Evolutionary conservation across 768 basidiomycete species (phyloP).

Genomic region (Vararia minispora): DNA sequence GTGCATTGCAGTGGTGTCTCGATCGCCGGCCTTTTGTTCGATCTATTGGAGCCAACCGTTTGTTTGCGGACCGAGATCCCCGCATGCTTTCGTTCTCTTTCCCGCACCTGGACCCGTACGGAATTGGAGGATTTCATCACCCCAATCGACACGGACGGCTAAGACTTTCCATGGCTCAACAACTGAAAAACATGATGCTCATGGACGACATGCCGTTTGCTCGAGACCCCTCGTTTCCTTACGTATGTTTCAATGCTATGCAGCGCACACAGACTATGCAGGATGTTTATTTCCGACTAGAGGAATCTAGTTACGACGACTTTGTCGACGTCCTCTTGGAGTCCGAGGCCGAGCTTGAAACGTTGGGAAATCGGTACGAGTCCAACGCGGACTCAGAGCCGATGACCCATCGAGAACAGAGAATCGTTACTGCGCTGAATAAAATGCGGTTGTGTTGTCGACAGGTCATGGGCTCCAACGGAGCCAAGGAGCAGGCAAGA

Average conservation of each 20-base stretch:
- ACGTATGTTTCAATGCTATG: background rate
- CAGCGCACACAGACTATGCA: background rate
- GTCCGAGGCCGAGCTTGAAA: background rate
- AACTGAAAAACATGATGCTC: background rate
- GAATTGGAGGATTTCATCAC: background rate
- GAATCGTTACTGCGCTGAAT: background rate
- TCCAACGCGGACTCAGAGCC: background rate
- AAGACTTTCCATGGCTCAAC: background rate
- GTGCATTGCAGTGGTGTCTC: background rate
- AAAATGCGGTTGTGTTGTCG: background rate
- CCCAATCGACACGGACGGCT: background rate
- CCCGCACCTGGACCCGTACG: background rate
- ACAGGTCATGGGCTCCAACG: background rate
- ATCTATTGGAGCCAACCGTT: background rate
- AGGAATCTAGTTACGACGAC: background rate
- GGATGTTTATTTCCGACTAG: background rate
- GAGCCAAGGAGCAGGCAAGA: background rate
- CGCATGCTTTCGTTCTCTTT: background rate
- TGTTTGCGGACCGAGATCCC: conserved; percentile 1
- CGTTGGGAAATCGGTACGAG: background rate
- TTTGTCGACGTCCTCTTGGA: background rate
- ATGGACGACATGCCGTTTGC: background rate
- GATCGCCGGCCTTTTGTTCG: background rate
- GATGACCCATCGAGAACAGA: background rate
- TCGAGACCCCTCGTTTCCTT: background rate